phyloP scores from a whole-genome alignment of 495 filamentous ascomycete genomes.

The Penicillium canariense region DNA sequence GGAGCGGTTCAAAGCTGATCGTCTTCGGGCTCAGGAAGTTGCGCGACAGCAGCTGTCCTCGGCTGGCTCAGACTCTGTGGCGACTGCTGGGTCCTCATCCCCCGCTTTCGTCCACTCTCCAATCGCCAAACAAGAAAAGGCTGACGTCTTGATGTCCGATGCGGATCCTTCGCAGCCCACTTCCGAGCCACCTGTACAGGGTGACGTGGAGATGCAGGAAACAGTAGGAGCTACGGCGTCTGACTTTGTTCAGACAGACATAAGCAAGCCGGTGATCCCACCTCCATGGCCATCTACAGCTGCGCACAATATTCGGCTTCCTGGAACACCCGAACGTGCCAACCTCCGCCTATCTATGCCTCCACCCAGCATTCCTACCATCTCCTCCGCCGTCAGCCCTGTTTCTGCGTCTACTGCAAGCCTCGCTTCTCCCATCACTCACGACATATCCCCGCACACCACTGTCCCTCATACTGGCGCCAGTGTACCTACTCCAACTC shows the following conservation, averaged over 20 bases:
- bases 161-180: not conserved
- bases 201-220: slow-evolving; percentile 20
- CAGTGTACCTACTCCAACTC: slow-evolving; percentile 51
- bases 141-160: slow-evolving; percentile 9
- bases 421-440: slow-evolving; percentile 33
- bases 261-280: slow-evolving; percentile 29
- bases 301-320: slow-evolving; percentile 38
- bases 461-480: slow-evolving; percentile 24
- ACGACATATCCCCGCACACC: slow-evolving; percentile 26
- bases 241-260: slow-evolving; percentile 17
- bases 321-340: slow-evolving; percentile 26
- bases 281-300: slow-evolving; percentile 41
- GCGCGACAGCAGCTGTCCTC: slow-evolving; percentile 21
- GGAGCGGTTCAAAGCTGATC: slow-evolving; percentile 44
- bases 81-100: slow-evolving; percentile 4
- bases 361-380: slow-evolving; percentile 20
- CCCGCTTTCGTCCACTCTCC: slow-evolving; percentile 13
- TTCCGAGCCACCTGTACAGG: not conserved
- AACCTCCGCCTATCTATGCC: slow-evolving; percentile 44
- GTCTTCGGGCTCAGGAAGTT: slow-evolving; percentile 32
- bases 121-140: not conserved
- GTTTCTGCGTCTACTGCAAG: slow-evolving; percentile 30
- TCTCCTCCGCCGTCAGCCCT: slow-evolving; percentile 33
- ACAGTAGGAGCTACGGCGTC: slow-evolving; percentile 3
- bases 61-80: slow-evolving; percentile 19